A percentile compares a stretch with the other conserved stretches of the same genome.
phyloP scores from a whole-genome alignment of 2,329 filamentous ascomycete genomes.

The Penicillium vulpinum region DNA sequence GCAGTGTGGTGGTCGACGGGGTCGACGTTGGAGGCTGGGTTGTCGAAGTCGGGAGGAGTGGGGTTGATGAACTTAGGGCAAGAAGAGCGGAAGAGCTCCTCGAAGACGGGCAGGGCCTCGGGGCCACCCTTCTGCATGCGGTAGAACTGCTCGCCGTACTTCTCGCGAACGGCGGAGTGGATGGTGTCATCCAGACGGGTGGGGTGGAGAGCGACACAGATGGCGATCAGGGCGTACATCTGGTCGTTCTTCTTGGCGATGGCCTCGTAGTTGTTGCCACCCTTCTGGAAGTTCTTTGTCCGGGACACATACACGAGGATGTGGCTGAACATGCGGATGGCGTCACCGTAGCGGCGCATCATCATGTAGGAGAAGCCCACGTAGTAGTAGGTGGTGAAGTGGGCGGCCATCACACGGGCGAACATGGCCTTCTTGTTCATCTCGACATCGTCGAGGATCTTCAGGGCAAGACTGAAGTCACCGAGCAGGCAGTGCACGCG shows the following conservation, averaged over 20 bases:
- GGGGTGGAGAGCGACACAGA: slow-evolving; percentile 97
- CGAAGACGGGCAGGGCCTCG: slow-evolving; percentile 92
- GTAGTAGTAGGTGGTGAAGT: slow-evolving; percentile 99
- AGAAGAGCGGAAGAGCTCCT: slow-evolving; percentile 96
- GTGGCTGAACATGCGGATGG: slow-evolving; percentile 99
- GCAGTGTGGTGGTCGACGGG: slow-evolving; percentile 94
- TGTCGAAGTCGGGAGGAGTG: slow-evolving; percentile 95
- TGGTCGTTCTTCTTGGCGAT: slow-evolving; percentile 99
- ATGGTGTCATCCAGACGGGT: slow-evolving; percentile 98
- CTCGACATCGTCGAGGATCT: slow-evolving; percentile 99
- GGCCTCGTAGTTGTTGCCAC: slow-evolving; percentile 82
- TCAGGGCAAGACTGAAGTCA: slow-evolving; percentile 96
- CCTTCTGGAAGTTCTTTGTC: slow-evolving; percentile 99
- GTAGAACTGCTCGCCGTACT: slow-evolving; percentile 97
- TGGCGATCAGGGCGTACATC: slow-evolving; percentile 98
- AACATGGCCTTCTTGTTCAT: slow-evolving; percentile 99
- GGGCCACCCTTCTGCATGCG: slow-evolving; percentile 95
- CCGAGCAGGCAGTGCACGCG: slow-evolving; percentile 94
- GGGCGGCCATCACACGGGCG: slow-evolving; percentile 96
- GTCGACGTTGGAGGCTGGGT: slow-evolving; percentile 92
- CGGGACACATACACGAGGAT: slow-evolving; percentile 98
- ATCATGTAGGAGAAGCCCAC: slow-evolving; percentile 99
- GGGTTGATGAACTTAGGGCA: slow-evolving; percentile 99
- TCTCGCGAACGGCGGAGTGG: slow-evolving; percentile 95
- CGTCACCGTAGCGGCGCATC: slow-evolving; percentile 99